Evolutionary conservation across 495 filamentous ascomycete species (phyloP), one percentile per base, ranked within the genome.

Genomic region (Elasticomyces elasticus): DNA sequence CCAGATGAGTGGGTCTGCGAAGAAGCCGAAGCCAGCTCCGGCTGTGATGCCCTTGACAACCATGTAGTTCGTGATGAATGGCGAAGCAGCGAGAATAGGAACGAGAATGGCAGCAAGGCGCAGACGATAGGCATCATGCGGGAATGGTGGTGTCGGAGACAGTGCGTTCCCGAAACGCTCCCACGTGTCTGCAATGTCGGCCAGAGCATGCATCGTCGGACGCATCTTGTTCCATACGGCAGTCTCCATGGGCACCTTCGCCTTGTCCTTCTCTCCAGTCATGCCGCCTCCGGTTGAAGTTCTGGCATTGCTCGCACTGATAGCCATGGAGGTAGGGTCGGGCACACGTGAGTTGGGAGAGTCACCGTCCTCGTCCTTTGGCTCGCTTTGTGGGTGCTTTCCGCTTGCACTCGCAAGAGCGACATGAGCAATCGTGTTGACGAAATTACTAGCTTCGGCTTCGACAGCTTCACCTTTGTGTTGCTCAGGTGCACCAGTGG

Each of bases 391-490:
- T 0, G 67, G 64, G 45, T 74, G 65, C 62, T 89, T 89, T 0
- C 85, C 88, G 0, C 83, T 79, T 0, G 85, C 86, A 49, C 84
- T 86, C 45, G 81, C 81, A 33, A 92, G 70, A 0, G 85, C 85
- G 9, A 94, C 80, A 1, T 76, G 77, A 5, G 85, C 83, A 50
- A 92, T 81, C 26, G 82, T 79, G 56, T 82, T 83, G 30, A 92
- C 80, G 56, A 95, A 81, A 59, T 88, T 90, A 58, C 74, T 81
- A 1, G 89, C 89, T 66, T 94, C 89, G 55, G 84, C 79, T 64
- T 95, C 89, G 5, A 87, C 87, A 0, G 87, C 86, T 65, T 94
- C 89, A 17, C 89, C 89, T 61, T 89, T 84, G 64, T 89, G 81
- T 51, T 83, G 85, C 68, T 94, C 86, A 0, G 87, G 84, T 0